Conservation (phyloP, 306 rosid species). For the Acacia acuminata region DNA sequence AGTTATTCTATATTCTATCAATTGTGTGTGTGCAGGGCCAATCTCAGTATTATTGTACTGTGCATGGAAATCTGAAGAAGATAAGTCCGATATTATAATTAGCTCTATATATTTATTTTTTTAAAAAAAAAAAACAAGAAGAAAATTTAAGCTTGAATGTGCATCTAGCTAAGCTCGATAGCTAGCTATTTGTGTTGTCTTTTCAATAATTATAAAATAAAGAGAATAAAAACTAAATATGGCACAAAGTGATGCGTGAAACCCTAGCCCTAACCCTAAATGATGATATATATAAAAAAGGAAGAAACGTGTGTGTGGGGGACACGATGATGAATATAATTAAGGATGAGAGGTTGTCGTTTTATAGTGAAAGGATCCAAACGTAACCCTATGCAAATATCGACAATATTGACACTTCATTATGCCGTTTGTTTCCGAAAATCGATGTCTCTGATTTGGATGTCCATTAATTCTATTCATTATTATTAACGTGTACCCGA, state of each 20-base stretch:
- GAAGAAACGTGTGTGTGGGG: constrained; percentile 24
- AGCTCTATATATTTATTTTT: no score
- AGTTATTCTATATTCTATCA: constrained; percentile 3
- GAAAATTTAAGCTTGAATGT: constrained; percentile 27
- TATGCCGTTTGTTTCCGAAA: constrained; percentile 30
- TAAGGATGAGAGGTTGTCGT: constrained; percentile 1
- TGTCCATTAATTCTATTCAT: constrained; percentile 16
- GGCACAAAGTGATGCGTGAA: background rate
- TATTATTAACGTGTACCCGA: constrained; percentile 18
- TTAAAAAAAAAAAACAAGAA: background rate
- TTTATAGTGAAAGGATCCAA: constrained; percentile 38
- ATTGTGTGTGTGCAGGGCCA: background rate
- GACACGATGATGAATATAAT: constrained; percentile 14
- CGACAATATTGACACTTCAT: constrained; percentile 20
- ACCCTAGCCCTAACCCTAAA: background rate
- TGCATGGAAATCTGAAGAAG: constrained; percentile 29
- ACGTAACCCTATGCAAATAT: constrained; percentile 32
- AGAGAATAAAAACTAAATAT: background rate
- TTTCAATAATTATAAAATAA: background rate
- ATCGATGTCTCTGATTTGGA: constrained; percentile 24
- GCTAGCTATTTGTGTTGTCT: background rate
- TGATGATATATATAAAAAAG: background rate
- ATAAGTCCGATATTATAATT: constrained; percentile 16
- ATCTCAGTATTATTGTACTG: constrained; percentile 4
- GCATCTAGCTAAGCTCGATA: no score